These are phyloP conservation scores for Raffaelea deltoideospora DNA, from an alignment of 2,329 filamentous ascomycete genomes.

Conservation along the genomic window DNA sequence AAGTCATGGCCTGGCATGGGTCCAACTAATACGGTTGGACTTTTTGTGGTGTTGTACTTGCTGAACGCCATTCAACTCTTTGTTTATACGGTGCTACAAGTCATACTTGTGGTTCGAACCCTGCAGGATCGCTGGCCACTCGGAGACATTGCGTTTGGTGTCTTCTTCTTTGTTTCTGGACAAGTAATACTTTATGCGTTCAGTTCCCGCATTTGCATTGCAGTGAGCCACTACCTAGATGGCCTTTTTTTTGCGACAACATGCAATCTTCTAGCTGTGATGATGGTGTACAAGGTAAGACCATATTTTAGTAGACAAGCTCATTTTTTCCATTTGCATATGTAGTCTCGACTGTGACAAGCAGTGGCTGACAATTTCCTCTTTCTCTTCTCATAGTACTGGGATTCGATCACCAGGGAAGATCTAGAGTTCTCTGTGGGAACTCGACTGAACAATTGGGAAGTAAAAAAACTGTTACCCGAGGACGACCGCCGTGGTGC, in stretches of 20 bases:
- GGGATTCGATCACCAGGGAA: slow-evolving; percentile 97
- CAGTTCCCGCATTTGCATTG: slow-evolving; percentile 69
- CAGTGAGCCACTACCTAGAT: slow-evolving; percentile 82
- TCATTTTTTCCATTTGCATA: no score
- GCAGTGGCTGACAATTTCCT: background rate
- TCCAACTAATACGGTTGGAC: slow-evolving; percentile 70
- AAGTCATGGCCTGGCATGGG: slow-evolving; percentile 77
- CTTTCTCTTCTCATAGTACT: slow-evolving; percentile 53
- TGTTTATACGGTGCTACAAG: slow-evolving; percentile 75
- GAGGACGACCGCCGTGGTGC: slow-evolving; percentile 67
- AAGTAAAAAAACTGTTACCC: slow-evolving; percentile 79
- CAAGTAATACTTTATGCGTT: slow-evolving; percentile 90
- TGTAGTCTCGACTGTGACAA: no score
- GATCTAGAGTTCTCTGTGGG: slow-evolving; percentile 97
- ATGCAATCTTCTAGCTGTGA: slow-evolving; percentile 85
- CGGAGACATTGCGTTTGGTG: slow-evolving; percentile 77
- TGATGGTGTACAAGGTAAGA: slow-evolving; percentile 97
- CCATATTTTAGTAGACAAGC: no score
- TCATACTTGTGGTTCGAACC: slow-evolving; percentile 76
- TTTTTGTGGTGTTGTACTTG: slow-evolving; percentile 87
- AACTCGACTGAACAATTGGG: slow-evolving; percentile 92
- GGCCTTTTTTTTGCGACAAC: slow-evolving; percentile 88
- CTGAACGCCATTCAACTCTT: slow-evolving; percentile 77
- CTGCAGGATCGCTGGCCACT: slow-evolving; percentile 92
- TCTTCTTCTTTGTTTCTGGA: slow-evolving; percentile 81